These are phyloP conservation scores for Datisca glomerata DNA, from an alignment of 306 rosid species.

Conservation along the genomic window DNA sequence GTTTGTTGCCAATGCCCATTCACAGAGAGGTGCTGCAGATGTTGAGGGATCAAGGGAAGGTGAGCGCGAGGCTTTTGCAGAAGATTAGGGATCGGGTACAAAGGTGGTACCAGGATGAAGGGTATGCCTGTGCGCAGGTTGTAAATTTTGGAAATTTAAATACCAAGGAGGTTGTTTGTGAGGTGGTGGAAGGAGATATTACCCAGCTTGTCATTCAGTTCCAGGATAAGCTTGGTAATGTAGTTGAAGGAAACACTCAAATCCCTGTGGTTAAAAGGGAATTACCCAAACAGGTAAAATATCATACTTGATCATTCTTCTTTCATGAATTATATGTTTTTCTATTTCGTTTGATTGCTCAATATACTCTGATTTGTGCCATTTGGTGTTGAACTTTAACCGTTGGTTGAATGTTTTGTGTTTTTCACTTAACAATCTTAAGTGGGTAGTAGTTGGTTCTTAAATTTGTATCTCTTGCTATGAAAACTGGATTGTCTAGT, in stretches of 20 bases:
- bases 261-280: slow-evolving; percentile 65
- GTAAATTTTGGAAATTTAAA: slow-evolving; percentile 92
- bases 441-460: neutral
- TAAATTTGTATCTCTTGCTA: no score
- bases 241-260: slow-evolving; percentile 86
- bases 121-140: slow-evolving; percentile 92
- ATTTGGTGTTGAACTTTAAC: neutral
- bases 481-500: no score
- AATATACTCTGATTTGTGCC: neutral
- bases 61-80: slow-evolving; percentile 88
- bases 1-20: slow-evolving; percentile 56
- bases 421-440: no score
- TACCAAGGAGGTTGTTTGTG: slow-evolving; percentile 91
- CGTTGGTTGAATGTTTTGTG: neutral
- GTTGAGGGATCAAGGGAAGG: slow-evolving; percentile 61
- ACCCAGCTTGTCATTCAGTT: slow-evolving; percentile 69
- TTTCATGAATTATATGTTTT: neutral
- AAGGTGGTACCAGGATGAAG: slow-evolving; percentile 94
- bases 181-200: slow-evolving; percentile 96
- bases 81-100: slow-evolving; percentile 86
- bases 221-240: slow-evolving; percentile 89
- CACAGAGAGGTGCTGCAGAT: slow-evolving; percentile 49
- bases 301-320: neutral
- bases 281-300: slow-evolving; percentile 68
- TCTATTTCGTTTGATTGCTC: neutral